These are phyloP conservation scores for Fusarium chlamydosporum DNA, from an alignment of 2,329 filamentous ascomycete genomes.

Conservation along the genomic window DNA sequence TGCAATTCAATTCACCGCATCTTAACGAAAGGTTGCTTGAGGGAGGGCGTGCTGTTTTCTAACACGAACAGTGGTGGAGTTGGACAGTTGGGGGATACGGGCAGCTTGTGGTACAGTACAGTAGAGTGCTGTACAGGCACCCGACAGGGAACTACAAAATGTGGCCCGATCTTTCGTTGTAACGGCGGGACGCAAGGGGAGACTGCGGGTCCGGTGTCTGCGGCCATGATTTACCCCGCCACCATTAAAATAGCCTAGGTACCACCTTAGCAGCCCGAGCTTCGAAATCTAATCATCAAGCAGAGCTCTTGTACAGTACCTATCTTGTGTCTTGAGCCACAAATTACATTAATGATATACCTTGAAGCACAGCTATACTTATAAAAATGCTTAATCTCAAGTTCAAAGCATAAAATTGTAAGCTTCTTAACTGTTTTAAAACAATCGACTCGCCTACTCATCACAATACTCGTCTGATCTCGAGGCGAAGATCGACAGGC, in stretches of 20 bases:
- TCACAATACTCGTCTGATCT: not conserved
- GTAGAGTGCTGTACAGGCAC: too few relatives aligned
- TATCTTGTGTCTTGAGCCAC: too few relatives aligned
- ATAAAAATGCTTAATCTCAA: not conserved
- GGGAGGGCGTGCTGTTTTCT: slow-evolving; percentile 25
- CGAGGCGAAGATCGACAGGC: not conserved
- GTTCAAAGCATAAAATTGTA: not conserved
- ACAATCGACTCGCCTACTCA: not conserved
- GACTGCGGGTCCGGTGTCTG: not conserved
- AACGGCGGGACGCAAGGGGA: slow-evolving; percentile 14
- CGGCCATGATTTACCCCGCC: slow-evolving; percentile 28
- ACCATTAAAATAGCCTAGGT: slow-evolving; percentile 7
- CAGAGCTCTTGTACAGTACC: not conserved
- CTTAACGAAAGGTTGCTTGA: slow-evolving; percentile 15
- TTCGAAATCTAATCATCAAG: too few relatives aligned
- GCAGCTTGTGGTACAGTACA: not conserved
- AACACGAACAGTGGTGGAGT: slow-evolving; percentile 31
- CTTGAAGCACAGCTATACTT: not conserved
- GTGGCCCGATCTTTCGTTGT: slow-evolving; percentile 35
- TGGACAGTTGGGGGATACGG: not conserved
- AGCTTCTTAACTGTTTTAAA: not conserved
- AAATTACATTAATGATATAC: too few relatives aligned
- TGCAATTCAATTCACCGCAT: slow-evolving; percentile 47
- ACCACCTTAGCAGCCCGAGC: too few relatives aligned
- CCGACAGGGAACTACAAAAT: slow-evolving; percentile 11